Conservation (phyloP, 169 alveolate genomes). For the Plasmodium billcollinsi region DNA sequence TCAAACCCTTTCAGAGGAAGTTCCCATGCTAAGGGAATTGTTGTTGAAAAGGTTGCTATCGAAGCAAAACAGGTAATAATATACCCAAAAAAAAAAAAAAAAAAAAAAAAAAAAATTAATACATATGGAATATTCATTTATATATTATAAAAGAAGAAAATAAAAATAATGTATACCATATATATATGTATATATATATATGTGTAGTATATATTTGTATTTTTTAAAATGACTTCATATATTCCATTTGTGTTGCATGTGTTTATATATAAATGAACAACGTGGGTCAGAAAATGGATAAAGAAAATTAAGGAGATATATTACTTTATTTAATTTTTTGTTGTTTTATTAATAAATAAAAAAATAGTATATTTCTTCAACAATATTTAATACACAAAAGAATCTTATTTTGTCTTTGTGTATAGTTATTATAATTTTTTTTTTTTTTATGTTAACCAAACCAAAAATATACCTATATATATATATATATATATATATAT, state of each 20-base stretch:
- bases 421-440: background rate
- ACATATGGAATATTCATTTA: background rate
- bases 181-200: background rate
- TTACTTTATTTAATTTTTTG: constrained; percentile 10
- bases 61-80: constrained; percentile 97
- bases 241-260: constrained; percentile 75
- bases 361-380: constrained; percentile 34
- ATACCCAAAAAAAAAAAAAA: background rate
- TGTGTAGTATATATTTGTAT: no score
- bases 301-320: constrained; percentile 17
- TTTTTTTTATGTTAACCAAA: background rate
- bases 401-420: background rate
- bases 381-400: background rate
- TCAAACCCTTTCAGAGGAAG: constrained; percentile 99
- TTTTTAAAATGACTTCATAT: no score
- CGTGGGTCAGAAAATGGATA: constrained; percentile 76
- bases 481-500: background rate
- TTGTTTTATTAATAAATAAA: constrained; percentile 24
- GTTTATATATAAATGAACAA: constrained; percentile 15
- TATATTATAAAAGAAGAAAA: no score
- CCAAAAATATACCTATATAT: background rate
- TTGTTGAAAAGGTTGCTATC: constrained; percentile 98
- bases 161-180: no score
- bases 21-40: constrained; percentile 99
- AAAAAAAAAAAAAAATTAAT: background rate